phyloP scores from a whole-genome alignment of 1,139 yeast genomes.

The Taphrina deformans region DNA sequence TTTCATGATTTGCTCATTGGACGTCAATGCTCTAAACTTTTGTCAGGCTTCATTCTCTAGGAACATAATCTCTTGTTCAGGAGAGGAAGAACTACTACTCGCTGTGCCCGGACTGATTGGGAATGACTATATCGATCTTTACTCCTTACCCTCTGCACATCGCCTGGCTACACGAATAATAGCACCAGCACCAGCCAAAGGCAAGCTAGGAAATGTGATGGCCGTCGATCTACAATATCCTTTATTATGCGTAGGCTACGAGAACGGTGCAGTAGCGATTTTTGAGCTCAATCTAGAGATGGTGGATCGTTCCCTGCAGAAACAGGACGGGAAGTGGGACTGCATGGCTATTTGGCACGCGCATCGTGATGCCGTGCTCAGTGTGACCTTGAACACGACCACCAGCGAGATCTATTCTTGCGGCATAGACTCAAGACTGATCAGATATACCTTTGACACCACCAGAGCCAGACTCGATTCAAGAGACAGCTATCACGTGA shows the following conservation, averaged over 20 bases:
- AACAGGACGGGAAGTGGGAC: slow-evolving; percentile 22
- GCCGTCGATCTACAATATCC: slow-evolving; percentile 18
- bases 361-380: slow-evolving; percentile 27
- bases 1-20: slow-evolving; percentile 6
- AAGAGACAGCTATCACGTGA: background rate
- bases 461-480: background rate
- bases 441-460: background rate
- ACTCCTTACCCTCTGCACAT: slow-evolving; percentile 11
- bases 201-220: slow-evolving; percentile 28
- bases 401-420: background rate
- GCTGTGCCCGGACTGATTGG: slow-evolving; percentile 25
- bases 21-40: slow-evolving; percentile 30
- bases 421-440: slow-evolving; percentile 18
- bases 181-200: slow-evolving; percentile 9
- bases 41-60: slow-evolving; percentile 15
- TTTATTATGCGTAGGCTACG: slow-evolving; percentile 18
- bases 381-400: background rate
- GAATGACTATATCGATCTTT: slow-evolving; percentile 18
- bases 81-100: background rate
- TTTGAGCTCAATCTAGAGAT: background rate
- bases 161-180: slow-evolving; percentile 17
- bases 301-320: slow-evolving; percentile 8
- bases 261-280: slow-evolving; percentile 10
- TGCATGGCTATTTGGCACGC: background rate
- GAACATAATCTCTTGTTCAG: background rate